Percentiles rank a stretch among this genome's conserved stretches.
Evolutionary conservation across 2,329 filamentous ascomycete species (phyloP).

Genomic region (Colletotrichum cuscutae): DNA sequence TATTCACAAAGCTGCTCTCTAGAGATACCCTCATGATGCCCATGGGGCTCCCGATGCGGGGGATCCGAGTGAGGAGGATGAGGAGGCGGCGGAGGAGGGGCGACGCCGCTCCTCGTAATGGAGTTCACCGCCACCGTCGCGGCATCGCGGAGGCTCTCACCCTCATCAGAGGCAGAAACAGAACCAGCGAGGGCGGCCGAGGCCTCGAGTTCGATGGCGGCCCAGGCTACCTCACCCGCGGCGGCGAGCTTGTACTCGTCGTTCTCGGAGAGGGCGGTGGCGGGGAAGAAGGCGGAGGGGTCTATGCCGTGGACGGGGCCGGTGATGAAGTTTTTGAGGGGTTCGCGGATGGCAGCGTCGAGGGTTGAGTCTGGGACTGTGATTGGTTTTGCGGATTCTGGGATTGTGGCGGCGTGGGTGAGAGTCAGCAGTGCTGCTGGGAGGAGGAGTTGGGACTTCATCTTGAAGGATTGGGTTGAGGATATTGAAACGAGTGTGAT

Average conservation of each 20-base stretch:
- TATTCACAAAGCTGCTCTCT: slow-evolving; percentile 5
- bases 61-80: too few species aligned
- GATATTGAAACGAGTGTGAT: neutral
- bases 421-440: slow-evolving; percentile 13
- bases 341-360: neutral
- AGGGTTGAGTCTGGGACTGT: neutral
- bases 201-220: neutral
- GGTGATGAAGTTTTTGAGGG: neutral
- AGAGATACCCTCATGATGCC: slow-evolving; percentile 20
- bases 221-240: slow-evolving; percentile 1
- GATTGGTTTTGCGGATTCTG: neutral
- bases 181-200: neutral
- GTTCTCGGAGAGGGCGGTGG: neutral
- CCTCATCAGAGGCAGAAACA: too few species aligned
- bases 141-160: neutral
- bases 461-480: neutral
- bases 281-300: neutral
- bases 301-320: neutral
- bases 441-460: slow-evolving; percentile 22
- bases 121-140: neutral
- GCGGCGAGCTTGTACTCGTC: neutral
- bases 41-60: neutral
- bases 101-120: neutral
- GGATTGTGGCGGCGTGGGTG: neutral
- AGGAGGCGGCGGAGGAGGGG: neutral